phyloP scores from a whole-genome alignment of 73 alveolate species.

The Breviolum minutum region DNA sequence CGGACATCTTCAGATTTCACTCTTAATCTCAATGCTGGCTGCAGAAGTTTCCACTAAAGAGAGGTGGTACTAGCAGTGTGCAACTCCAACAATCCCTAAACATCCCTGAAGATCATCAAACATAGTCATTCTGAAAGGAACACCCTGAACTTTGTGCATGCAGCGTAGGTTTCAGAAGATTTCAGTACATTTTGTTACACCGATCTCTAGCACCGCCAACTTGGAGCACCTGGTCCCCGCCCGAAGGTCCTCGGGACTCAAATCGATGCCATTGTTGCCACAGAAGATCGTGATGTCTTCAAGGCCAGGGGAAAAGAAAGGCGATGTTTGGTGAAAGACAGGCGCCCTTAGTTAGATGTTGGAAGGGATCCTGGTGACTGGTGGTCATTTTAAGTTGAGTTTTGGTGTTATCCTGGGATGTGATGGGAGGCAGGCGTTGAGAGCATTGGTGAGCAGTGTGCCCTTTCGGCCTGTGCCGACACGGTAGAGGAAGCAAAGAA shows the following conservation, averaged over 20 bases:
- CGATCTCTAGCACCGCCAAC: background rate
- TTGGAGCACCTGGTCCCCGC: background rate
- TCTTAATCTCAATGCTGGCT: background rate
- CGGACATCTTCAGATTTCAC: background rate
- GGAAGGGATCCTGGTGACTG: background rate
- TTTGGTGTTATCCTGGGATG: background rate
- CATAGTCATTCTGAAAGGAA: no score
- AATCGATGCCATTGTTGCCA: slow-evolving; percentile 77
- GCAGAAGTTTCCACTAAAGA: background rate
- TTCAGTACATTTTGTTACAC: background rate
- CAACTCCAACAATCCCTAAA: no score
- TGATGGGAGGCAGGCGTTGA: slow-evolving; percentile 52
- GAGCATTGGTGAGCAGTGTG: slow-evolving; percentile 92
- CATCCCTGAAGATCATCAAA: no score
- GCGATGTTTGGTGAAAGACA: no score
- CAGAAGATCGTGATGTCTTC: slow-evolving; percentile 95
- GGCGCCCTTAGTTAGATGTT: background rate
- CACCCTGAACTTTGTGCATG: no score
- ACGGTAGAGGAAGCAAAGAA: slow-evolving; percentile 68
- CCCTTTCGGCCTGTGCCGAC: slow-evolving; percentile 85
- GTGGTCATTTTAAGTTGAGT: background rate
- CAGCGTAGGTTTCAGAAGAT: background rate
- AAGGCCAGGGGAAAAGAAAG: background rate
- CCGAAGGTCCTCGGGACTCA: slow-evolving; percentile 90
- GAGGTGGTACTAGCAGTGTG: no score